Conservation (phyloP, 2,329 filamentous ascomycete genomes). For the Cucurbitaria berberidis region DNA sequence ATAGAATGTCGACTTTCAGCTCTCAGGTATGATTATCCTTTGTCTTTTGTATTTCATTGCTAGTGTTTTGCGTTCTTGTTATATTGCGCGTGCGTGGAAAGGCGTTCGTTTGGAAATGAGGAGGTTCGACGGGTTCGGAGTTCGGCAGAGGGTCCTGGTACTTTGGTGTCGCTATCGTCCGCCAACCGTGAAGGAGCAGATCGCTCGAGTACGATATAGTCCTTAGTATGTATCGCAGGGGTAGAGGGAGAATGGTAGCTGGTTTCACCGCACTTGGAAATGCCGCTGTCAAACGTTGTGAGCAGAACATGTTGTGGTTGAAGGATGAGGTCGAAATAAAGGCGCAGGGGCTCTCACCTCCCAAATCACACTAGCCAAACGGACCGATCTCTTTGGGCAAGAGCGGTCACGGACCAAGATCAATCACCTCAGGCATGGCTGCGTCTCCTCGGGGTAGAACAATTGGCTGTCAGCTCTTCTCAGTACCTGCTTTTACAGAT, state of each 20-base stretch:
- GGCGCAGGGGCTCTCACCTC: background rate
- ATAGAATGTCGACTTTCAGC: background rate
- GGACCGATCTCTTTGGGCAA: background rate
- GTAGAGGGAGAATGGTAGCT: background rate
- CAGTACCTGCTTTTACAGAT: background rate
- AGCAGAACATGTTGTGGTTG: background rate
- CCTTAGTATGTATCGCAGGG: background rate
- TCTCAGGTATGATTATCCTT: background rate
- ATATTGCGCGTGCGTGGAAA: background rate
- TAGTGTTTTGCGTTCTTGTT: background rate
- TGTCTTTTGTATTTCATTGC: background rate
- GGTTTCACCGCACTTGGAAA: background rate
- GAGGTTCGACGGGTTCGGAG: background rate
- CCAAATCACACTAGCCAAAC: background rate
- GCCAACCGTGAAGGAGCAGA: background rate
- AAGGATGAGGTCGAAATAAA: background rate
- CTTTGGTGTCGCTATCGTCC: background rate
- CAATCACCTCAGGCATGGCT: background rate
- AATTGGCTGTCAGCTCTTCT: background rate
- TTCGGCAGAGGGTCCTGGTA: background rate
- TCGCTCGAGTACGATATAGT: background rate
- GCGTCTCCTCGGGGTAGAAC: background rate
- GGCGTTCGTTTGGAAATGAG: background rate
- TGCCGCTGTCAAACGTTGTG: background rate
- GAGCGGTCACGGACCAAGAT: background rate